Evolutionary conservation across 1,284 basidiomycete genomes (phyloP), one percentile per base, ranked within the genome.

Genomic region (Cerrena zonata): DNA sequence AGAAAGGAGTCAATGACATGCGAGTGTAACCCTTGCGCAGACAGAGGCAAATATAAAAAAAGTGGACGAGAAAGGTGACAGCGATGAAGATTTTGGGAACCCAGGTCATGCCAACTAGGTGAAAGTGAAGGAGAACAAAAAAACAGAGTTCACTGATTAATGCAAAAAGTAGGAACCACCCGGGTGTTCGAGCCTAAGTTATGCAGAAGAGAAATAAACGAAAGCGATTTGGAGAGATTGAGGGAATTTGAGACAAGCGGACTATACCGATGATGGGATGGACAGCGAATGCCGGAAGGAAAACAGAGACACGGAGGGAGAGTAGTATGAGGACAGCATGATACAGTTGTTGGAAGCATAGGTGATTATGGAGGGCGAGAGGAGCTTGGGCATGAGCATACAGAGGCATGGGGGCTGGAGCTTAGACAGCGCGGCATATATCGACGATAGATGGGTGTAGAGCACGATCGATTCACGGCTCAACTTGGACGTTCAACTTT

Each of bases 111-210:
- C 59, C 60, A 60, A 56, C 41, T 52, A 57, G 53, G 49, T 50
- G 59, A 56, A 54, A 58, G 48, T 50, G 60, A 64, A 53, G 55
- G 57, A 46, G 51, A 53, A 53, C 57, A 61, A 58, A 57, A 52
- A 55, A 57, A 56, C 53, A 56, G 53, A 36, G n/a, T 44, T 49
- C 52, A 54, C 54, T 52, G 52, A 58, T 56, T 56, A 58, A 50
- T 52, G 52, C 55, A 47, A 23, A 50, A 40, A 56, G 52, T 54
- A 48, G 47, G 44, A 50, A 56, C 56, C 54, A 54, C 56, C 54
- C 22, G 56, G 56, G 56, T 49, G 44, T 21, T 30, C 18, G 25
- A 25, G 36, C 37, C 47, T 49, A 49, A 23, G 23, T 49, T 42
- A 43, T 49, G 47, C 47, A 49, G 21, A 39, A 49, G 42, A 5